Evolutionary conservation across 805 yeast species (phyloP), one percentile per base, ranked within the genome.

Genomic region (Saccharomycopsis synnaedendra): DNA sequence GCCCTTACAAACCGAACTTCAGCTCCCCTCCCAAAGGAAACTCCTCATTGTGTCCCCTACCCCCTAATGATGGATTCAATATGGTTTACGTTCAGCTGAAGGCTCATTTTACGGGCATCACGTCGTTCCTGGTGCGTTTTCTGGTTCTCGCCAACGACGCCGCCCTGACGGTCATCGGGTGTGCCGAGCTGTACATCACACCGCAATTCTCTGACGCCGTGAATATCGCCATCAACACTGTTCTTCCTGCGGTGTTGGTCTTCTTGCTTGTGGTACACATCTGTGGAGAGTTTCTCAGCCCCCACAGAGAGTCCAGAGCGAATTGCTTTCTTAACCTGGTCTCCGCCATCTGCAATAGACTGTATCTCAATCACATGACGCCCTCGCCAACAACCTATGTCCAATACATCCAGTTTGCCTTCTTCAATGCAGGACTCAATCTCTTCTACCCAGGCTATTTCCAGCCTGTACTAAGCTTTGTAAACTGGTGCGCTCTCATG

Each of bases 391-490:
- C 65, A 3, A 75, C 75, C 36, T 68, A 74, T 40, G 53, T 80
- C 1, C 60, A 67, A 19, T 80, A 78, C 59, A 57, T 78, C 34
- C 87, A 82, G 57, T 80, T 73, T 62, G 72, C 78, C 1, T 69
- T 77, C 40, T 75, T 79, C 57, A 66, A 74, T 54, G 75, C 74
- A 4, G 81, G 76, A 3, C 62, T 82, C 32, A 69, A 70, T 53
- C 58, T 81, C 19, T 62, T 66, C 30, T 81, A 75, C 54, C 87
- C 88, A 0, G 85, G 82, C 0, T 78, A 74, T 56, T 75, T 70
- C 50, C 82, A 72, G 51, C 82, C 82, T 0, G 58, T 75, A 9
- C 59, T 78, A 42, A 65, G 76, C 3, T 62, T 69, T 10, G 56
- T 75, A 19, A 60, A 75, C 11, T 80, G 86, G 86, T 64, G 73